A percentile compares a stretch with the other conserved stretches of the same genome.
These are phyloP conservation scores for Pythium pyrilobum DNA, from an alignment of 352 stramenopile species.

Conservation along the genomic window DNA sequence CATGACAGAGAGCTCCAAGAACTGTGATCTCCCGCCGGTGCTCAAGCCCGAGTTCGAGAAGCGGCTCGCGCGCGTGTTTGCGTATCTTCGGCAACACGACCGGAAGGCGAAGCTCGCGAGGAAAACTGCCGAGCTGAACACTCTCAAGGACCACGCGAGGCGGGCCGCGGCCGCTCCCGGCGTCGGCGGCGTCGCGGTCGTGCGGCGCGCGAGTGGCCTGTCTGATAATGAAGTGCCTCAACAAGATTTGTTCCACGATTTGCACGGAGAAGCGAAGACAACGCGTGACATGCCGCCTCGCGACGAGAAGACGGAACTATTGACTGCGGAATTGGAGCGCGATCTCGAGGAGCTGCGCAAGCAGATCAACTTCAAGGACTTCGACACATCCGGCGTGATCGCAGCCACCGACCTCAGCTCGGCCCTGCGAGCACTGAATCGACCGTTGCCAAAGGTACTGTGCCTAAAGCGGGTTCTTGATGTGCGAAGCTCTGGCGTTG, in stretches of 20 bases:
- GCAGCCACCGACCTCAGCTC: constrained; percentile 38
- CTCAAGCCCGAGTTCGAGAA: constrained; percentile 37
- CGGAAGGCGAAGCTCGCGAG: constrained; percentile 36
- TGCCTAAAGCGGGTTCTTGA: background rate
- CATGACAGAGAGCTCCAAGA: constrained; percentile 18
- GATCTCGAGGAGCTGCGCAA: constrained; percentile 52
- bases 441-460: constrained; percentile 28
- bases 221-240: background rate
- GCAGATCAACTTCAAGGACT: constrained; percentile 28
- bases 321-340: constrained; percentile 14
- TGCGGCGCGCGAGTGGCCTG: background rate
- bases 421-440: constrained; percentile 34
- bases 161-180: background rate
- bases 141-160: constrained; percentile 4
- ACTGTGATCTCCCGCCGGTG: constrained; percentile 18
- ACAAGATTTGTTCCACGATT: background rate
- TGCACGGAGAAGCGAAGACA: background rate
- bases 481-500: background rate
- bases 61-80: constrained; percentile 47
- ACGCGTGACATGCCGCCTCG: no score
- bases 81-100: constrained; percentile 50
- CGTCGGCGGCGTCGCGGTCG: background rate
- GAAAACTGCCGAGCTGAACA: constrained; percentile 12
- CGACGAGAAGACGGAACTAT: background rate
- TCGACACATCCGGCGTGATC: constrained; percentile 34